Base-by-base conservation (phyloP, 2,329 filamentous ascomycete genomes). In the Aspergillus sp. region DNA sequence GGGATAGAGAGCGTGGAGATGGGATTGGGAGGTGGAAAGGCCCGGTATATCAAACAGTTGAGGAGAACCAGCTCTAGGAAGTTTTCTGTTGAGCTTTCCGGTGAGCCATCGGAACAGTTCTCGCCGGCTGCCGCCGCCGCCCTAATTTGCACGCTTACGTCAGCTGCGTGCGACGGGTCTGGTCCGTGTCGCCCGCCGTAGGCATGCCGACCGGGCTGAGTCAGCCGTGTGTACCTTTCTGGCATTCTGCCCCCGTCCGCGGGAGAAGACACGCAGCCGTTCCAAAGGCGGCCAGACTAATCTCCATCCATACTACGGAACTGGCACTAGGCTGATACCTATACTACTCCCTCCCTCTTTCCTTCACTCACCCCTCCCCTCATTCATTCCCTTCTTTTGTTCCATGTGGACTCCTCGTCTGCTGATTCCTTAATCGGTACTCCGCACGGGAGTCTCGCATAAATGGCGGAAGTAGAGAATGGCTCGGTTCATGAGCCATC, bases 51-150 rank as follows among this genome's bases (percentile, higher is more conserved):
- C 57, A 60, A 61, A 61, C 55, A 57, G 57, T 64, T 63, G 62
- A 62, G 63, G 60, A 61, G 34, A 62, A 58, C 40, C 56, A 58
- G 54, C 55, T 58, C 58, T 23, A 60, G 66, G 67, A 67, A 71
- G 64, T 71, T 73, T 72, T 72, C 66, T 69, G 71, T 73, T 72
- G 71, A 72, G 71, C 67, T 64, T 62, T 57, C 63, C 70, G 69
- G 69, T 72, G 69, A 72, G 67, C 61, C 61, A 63, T 65, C 64
- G 66, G 64, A 67, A 59, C 61, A 55, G 55, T 59, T 42, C 53
- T 62, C 62, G 58, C 55, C 67, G 67, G 63, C 53, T 50, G 53
- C 55, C 54, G 49, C 46, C 55, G 54, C 54, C 47, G 49, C 16
- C 45, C 42, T 17, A 38, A 38, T n/a, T 17, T 17, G 16, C 14